Evolutionary conservation across 768 basidiomycete genomes (phyloP).

Genomic region (Royoungia palumana): DNA sequence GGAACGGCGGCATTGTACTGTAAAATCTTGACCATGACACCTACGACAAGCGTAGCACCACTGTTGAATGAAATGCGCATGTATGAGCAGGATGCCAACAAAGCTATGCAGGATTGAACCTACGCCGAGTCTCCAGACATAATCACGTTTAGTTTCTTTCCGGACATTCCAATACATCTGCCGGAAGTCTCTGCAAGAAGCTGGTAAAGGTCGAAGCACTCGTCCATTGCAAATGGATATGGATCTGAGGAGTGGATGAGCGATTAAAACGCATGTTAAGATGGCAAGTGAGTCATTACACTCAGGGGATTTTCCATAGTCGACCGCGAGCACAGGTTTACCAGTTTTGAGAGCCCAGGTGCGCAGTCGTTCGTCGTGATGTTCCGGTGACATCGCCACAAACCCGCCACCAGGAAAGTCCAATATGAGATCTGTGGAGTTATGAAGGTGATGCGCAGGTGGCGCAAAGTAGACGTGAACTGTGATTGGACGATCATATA

Average conservation of each 20-base stretch:
- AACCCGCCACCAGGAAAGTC: conserved; percentile 98
- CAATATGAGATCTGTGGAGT: conserved; percentile 76
- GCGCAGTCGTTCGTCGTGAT: conserved; percentile 91
- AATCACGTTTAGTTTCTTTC: conserved; percentile 72
- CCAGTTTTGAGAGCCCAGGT: conserved; percentile 80
- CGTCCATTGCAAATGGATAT: conserved; percentile 94
- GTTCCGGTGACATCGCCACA: conserved; percentile 92
- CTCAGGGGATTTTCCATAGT: conserved; percentile 97
- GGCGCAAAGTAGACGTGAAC: conserved; percentile 80
- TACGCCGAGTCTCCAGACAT: conserved; percentile 97
- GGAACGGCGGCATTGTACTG: conserved; percentile 48
- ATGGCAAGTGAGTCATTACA: conserved; percentile 47
- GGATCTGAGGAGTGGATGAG: conserved; percentile 58
- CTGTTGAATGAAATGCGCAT: conserved; percentile 39
- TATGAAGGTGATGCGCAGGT: conserved; percentile 57
- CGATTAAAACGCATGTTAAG: conserved; percentile 1
- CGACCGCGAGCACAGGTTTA: conserved; percentile 78
- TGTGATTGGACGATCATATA: conserved; percentile 78
- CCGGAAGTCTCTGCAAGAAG: conserved; percentile 80
- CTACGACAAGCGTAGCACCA: conserved; percentile 83
- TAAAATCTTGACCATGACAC: conserved; percentile 80
- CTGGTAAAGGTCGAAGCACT: conserved; percentile 87
- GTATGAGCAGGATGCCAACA: conserved; percentile 5
- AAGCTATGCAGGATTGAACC: conserved; percentile 33
- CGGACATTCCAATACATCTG: conserved; percentile 80